Evolutionary conservation across 306 rosid genomes (phyloP).

Genomic region (Gleditsia sinensis): DNA sequence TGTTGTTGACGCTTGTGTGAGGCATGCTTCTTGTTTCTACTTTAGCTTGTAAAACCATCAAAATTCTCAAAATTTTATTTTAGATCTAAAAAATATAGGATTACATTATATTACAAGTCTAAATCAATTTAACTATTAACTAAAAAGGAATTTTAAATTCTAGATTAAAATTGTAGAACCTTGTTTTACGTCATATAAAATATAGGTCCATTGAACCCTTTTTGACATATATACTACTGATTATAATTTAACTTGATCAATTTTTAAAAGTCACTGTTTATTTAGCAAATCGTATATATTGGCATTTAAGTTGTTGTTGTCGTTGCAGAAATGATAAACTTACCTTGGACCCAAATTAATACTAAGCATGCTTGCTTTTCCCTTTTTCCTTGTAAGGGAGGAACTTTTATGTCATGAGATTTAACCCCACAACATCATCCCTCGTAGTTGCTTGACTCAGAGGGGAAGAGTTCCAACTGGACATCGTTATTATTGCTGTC

Average conservation of each 20-base stretch:
- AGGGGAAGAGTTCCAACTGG: neutral
- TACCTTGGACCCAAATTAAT: neutral
- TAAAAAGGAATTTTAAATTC: neutral
- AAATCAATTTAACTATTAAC: neutral
- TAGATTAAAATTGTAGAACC: neutral
- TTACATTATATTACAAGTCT: neutral
- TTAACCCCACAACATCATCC: too few relatives aligned
- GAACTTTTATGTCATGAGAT: neutral
- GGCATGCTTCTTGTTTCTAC: neutral
- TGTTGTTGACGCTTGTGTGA: slow-evolving; percentile 1
- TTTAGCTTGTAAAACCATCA: neutral
- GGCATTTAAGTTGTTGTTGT: neutral
- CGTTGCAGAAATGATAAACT: neutral
- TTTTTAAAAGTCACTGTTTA: neutral
- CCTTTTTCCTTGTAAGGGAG: neutral
- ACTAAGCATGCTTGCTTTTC: neutral
- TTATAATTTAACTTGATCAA: neutral
- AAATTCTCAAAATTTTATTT: neutral
- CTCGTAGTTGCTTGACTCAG: too few relatives aligned
- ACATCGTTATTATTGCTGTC: neutral
- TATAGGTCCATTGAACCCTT: neutral
- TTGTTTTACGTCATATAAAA: neutral
- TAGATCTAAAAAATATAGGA: neutral
- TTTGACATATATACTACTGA: neutral
- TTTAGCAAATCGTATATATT: neutral